phyloP scores from a whole-genome alignment of 345 rosid genomes.

The Gynandropsis gynandra region DNA sequence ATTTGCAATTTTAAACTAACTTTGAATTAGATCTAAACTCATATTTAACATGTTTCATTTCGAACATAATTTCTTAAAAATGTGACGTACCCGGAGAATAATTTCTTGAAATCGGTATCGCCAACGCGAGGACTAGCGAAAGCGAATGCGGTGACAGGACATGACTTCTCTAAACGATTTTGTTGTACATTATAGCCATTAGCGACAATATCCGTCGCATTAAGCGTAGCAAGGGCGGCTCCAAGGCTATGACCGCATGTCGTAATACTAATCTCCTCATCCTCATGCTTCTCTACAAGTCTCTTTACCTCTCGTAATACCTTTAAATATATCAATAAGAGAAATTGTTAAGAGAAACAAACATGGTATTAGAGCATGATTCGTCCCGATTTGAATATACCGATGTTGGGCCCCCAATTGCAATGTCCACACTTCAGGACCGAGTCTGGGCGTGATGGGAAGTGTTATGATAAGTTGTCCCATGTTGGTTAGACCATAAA shows the following conservation, averaged over 20 bases:
- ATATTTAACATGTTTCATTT: too few species aligned
- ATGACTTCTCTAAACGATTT: conserved; percentile 22
- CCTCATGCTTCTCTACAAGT: conserved; percentile 43
- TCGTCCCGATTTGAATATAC: too few species aligned
- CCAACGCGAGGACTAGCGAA: conserved; percentile 73
- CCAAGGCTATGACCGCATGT: conserved; percentile 64
- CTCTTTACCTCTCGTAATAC: conserved; percentile 40
- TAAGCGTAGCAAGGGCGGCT: conserved; percentile 51
- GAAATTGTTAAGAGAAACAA: too few species aligned
- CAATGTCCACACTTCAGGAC: too few species aligned
- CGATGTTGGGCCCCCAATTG: too few species aligned
- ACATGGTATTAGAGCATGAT: too few species aligned
- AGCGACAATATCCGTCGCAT: conserved; percentile 50
- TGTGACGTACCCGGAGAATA: conserved; percentile 30
- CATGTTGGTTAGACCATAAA: too few species aligned
- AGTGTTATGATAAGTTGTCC: too few species aligned
- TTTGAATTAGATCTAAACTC: too few species aligned
- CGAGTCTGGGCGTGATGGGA: too few species aligned
- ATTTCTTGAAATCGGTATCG: conserved; percentile 35
- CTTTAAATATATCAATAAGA: conserved; percentile 1
- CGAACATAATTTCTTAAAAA: too few species aligned
- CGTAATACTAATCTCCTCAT: conserved; percentile 65
- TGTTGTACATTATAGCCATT: conserved; percentile 45
- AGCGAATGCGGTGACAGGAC: conserved; percentile 47
- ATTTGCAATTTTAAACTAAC: too few species aligned